Base-by-base conservation (phyloP, 2,329 filamentous ascomycete species). In the Fusarium setosum region DNA sequence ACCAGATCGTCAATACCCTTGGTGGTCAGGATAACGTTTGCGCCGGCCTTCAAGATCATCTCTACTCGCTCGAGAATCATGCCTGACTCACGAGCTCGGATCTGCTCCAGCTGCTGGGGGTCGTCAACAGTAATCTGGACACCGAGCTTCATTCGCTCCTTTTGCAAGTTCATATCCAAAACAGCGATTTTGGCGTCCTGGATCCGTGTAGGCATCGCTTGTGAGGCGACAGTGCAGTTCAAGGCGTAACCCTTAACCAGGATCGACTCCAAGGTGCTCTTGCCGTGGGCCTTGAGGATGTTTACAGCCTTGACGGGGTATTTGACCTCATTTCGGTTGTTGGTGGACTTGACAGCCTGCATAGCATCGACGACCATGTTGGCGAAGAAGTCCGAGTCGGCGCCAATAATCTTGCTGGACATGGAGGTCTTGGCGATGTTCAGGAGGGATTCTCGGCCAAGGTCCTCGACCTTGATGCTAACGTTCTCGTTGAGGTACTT, bases 401-500 rank as follows among this genome's bases (percentile, higher is more conserved):
- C 84, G 58, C 96, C 96, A 77, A 99, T 98, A 75, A 99, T 96
- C 84, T 99, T 99, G 85, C 93, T 97, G 52, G 94, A 97, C 95
- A 99, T 99, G 75, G 94, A 97, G 18, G 96, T 99, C 84, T 95
- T 98, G 65, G 96, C 96, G 77, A 99, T 97, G 82, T 89, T 97
- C 75, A 98, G 80, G 70, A 99, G 87, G 61, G 93, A 96, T 65
- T 98, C 96, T 63, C 92, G 90, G 61, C 94, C 94, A 54, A 99
- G 87, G 61, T 91, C 89, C 75, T 98, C 95, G 57, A 98, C 95
- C 82, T 96, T 97, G 74, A 93, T 93, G 84, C 93, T 95, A 79
- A 99, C 91, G 79, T 98, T 97, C 81, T 99, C 96, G 82, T 93
- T 95, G 91, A 99, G 96, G 83, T 97, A 99, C 82, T 97, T 96